phyloP scores from a whole-genome alignment of 2,329 filamentous ascomycete genomes.

The Knoxdaviesia capensis region DNA sequence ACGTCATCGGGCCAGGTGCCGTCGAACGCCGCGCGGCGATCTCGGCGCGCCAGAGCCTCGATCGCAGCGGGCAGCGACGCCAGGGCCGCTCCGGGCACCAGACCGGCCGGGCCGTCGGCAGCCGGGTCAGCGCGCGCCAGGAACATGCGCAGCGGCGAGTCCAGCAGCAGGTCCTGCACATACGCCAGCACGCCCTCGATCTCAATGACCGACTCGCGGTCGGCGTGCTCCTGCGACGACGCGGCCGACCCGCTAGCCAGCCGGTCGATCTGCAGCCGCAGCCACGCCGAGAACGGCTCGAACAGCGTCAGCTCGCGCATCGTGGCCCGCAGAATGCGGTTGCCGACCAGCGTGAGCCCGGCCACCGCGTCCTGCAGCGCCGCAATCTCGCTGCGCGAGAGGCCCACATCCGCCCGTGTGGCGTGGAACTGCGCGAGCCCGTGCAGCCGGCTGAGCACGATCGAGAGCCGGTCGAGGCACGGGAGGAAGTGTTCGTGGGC shows the following conservation, averaged over 20 bases:
- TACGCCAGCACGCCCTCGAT: conserved; percentile 55
- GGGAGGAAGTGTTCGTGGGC: conserved; percentile 79
- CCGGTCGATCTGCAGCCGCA: conserved; percentile 64
- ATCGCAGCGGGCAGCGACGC: conserved; percentile 20
- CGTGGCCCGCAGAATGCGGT: conserved; percentile 50
- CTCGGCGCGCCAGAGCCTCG: no score
- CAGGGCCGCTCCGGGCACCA: no score
- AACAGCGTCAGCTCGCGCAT: conserved; percentile 67
- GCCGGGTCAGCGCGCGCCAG: no score
- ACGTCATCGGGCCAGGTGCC: no score
- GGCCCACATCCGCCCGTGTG: conserved; percentile 42
- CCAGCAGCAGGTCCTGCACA: conserved; percentile 48
- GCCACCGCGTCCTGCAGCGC: conserved; percentile 50
- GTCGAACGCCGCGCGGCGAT: no score
- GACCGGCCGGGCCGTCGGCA: no score
- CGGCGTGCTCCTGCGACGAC: conserved; percentile 52
- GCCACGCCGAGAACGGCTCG: conserved; percentile 59
- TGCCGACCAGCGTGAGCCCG: conserved; percentile 53
- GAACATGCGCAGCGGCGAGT: conserved; percentile 44
- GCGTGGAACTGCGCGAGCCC: conserved; percentile 70
- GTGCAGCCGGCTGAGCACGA: conserved; percentile 64
- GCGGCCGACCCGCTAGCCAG: conserved; percentile 41
- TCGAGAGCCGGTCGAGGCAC: conserved; percentile 60
- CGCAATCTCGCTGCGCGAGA: conserved; percentile 41
- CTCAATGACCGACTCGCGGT: conserved; percentile 60